Evolutionary conservation across 2,329 filamentous ascomycete genomes (phyloP), one percentile per base, ranked within the genome.

Genomic region (Spiromastix sp.): DNA sequence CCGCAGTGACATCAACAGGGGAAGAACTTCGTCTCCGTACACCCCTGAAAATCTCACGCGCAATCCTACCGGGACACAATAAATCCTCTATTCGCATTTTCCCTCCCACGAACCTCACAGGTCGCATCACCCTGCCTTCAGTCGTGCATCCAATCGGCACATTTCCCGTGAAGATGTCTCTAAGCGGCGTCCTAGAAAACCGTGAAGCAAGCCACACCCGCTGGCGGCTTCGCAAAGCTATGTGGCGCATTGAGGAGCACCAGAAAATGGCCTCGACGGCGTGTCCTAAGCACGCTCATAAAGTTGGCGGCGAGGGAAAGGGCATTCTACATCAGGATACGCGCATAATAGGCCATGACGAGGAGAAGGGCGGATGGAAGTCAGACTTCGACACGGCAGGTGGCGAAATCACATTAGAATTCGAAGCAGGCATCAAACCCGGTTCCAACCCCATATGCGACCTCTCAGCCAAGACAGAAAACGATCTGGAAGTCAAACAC

Each of bases 1-100:
- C 77, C 34, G 72, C 70, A 2, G 75, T 76, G 37, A 70, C 72
- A 8, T 66, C 76, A 22, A 72, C 70, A 34, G 72, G 70, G 40
- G 75, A 77, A 45, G 70, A 70, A 40, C 70, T 84, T 51, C 75
- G 70, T 47, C 74, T 85, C 50, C 71, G 74, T 42, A 75, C 77
- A 49, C 71, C 72, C 7, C 67, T 96, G 29, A 69, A 78, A 37
- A 72, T 96, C 47, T 80, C 80, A 63, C 83, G 89, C 42, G 82
- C 86, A 21, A 74, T 96, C 17, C 71, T 81, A 35, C 76, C 84
- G 2, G 82, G 85, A 32, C 70, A 74, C 35, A 85, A 93, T 42
- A 89, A 93, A 61, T 80, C 87, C 61, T 93, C 84, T 11, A 79
- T 94, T 43, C 85, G 89, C 52, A 83, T 96, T 52, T 98, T 98